These are phyloP conservation scores for Fusarium sp. DNA, from an alignment of 2,329 filamentous ascomycete species.

Conservation along the genomic window DNA sequence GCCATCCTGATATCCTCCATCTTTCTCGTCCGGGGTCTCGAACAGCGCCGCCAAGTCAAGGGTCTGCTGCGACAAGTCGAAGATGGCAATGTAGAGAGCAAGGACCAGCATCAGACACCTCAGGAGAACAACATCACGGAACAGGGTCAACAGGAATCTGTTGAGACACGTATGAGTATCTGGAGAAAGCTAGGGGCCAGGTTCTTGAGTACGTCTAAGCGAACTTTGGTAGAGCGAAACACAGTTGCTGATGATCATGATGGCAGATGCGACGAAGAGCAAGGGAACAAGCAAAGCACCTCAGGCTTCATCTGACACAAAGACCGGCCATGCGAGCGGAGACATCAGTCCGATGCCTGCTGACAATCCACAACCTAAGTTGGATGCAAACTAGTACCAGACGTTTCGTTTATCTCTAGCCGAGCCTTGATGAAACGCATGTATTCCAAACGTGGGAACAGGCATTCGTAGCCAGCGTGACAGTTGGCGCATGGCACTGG, in stretches of 20 bases:
- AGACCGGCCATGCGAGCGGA: constrained; percentile 5
- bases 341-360: not conserved
- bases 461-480: constrained; percentile 4
- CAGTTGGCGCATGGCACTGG: constrained; percentile 2
- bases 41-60: constrained; percentile 27
- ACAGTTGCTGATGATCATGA: constrained; percentile 6
- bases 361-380: constrained; percentile 1
- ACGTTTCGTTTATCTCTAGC: not conserved
- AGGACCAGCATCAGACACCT: not conserved
- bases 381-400: constrained; percentile 7
- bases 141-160: not conserved
- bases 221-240: not conserved
- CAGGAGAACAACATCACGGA: not conserved
- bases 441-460: not conserved
- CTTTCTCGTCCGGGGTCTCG: constrained; percentile 43
- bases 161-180: not conserved
- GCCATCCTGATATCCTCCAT: constrained; percentile 40
- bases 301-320: not conserved
- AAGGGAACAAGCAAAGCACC: not conserved
- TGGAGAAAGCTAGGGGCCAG: not conserved
- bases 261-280: constrained; percentile 7
- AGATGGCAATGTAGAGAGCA: constrained; percentile 23
- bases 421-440: constrained; percentile 2
- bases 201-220: constrained; percentile 19
- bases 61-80: constrained; percentile 19